Base-by-base conservation (phyloP, 345 rosid species). In the Anastatica hierochuntica region DNA sequence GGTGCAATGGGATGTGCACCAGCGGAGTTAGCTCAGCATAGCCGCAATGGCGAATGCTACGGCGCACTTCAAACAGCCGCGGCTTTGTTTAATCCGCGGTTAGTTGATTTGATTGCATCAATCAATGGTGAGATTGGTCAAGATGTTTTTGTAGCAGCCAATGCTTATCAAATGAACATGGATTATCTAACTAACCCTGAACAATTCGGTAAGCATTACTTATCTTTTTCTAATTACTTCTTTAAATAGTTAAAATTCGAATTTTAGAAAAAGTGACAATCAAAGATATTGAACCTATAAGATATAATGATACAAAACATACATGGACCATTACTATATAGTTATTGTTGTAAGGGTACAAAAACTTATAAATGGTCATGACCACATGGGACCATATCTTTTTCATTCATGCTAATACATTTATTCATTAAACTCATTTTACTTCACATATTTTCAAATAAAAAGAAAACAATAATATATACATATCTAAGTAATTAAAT, bases 1-100 rank as follows among this genome's bases (percentile, higher is more conserved):
- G 98, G 97, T 45, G 92, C 98, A 6, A 8, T 87, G 40, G 87
- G 96, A 0, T 87, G 97, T 46, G 95, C 76, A 14, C 95, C 92
- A 0, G 92, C 95, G 0, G 89, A 90, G 29, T 54, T 76, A n/a
- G 98, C 95, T 29, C 42, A 35, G 73, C 74, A 69, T 42, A 63
- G 98, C 75, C 72, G 72, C 19, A 78, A 75, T 4, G 95, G 98
- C 14, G 83, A 81, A 41, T 90, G 98, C 12, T 58, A 79, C 0
- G 77, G 4, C 0, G 77, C 85, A 13, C 78, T 90, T 30, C 76
- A 77, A 21, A 29, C 72, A 46, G 97, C 97, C 0, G 74, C 96
- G 0, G 75, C 31, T 12, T 43, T 90, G 72, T 86, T 75, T 72
- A 86, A 86, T 60, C 90, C 94, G 0, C 83, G 60, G 35, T 76